phyloP scores from a whole-genome alignment of 192 early-diverging fungal genomes.

The Backusella morwellensis region DNA sequence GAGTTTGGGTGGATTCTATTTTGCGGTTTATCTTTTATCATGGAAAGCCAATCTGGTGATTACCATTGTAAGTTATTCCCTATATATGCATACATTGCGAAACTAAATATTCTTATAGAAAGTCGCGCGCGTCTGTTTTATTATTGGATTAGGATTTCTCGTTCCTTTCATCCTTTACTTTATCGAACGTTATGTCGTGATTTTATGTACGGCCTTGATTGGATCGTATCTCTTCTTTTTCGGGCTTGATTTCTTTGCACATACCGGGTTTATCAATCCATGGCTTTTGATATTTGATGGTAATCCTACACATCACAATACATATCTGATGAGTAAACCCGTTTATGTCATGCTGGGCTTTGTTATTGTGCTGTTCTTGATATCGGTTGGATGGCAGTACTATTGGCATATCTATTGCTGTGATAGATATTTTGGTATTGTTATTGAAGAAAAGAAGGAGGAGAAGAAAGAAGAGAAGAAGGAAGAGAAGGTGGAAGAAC shows the following conservation, averaged over 20 bases:
- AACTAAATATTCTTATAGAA: conserved; percentile 5
- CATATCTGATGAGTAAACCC: conserved; percentile 20
- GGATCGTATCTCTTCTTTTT: conserved; percentile 49
- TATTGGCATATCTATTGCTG: conserved; percentile 31
- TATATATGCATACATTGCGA: not conserved
- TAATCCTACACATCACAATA: conserved; percentile 21
- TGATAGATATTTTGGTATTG: not conserved
- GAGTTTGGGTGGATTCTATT: conserved; percentile 33
- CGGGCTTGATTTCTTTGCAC: conserved; percentile 55
- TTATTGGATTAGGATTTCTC: conserved; percentile 29
- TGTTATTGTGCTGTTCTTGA: conserved; percentile 17
- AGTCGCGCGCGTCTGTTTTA: conserved; percentile 37
- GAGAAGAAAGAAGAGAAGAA: not conserved
- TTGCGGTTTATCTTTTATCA: conserved; percentile 32
- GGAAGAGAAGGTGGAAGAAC: not conserved
- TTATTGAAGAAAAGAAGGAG: not conserved
- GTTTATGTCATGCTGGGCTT: conserved; percentile 33
- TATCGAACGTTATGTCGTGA: conserved; percentile 38
- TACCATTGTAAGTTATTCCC: conserved; percentile 16
- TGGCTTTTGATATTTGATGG: conserved; percentile 26
- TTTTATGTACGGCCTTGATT: conserved; percentile 46
- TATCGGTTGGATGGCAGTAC: conserved; percentile 30
- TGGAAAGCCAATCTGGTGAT: conserved; percentile 38
- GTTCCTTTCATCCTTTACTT: conserved; percentile 29
- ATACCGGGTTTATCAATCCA: conserved; percentile 49